phyloP scores from a whole-genome alignment of 2,329 filamentous ascomycete species.

The Botrytis fabae region DNA sequence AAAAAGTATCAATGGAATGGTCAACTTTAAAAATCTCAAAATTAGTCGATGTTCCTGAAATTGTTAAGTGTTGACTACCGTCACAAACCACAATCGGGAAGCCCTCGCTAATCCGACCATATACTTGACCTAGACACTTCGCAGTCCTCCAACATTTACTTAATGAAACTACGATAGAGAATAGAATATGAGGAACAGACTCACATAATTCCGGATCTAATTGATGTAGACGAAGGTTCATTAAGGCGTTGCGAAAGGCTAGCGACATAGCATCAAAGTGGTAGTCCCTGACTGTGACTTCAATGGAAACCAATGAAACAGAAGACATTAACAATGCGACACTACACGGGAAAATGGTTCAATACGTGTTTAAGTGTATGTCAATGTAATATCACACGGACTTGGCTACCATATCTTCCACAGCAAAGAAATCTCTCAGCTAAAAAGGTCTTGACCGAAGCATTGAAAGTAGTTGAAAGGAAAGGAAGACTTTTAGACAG shows the following conservation, averaged over 20 bases:
- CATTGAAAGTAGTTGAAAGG: not conserved
- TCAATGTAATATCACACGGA: constrained; percentile 12
- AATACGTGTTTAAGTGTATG: constrained; percentile 1
- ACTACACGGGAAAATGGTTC: not conserved
- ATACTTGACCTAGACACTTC: not conserved
- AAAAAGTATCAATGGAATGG: not conserved
- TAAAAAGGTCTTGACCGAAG: not conserved
- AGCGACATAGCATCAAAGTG: not conserved
- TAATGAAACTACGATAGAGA: not conserved
- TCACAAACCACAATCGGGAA: constrained; percentile 5
- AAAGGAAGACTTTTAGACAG: not conserved
- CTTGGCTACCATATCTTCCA: constrained; percentile 9
- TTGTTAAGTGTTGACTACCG: constrained; percentile 16
- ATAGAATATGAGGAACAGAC: not conserved
- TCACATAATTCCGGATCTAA: not conserved
- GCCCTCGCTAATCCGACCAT: constrained; percentile 11
- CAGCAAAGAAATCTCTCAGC: not conserved
- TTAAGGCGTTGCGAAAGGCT: not conserved
- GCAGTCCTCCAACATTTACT: not conserved
- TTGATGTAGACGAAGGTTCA: not conserved
- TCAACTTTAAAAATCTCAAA: constrained; percentile 1
- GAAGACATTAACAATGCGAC: constrained; percentile 2
- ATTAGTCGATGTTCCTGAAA: not conserved
- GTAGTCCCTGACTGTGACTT: not conserved
- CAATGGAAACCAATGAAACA: not conserved